Conservation (phyloP, 1,139 yeast species). For the Komagataea norvegica region DNA sequence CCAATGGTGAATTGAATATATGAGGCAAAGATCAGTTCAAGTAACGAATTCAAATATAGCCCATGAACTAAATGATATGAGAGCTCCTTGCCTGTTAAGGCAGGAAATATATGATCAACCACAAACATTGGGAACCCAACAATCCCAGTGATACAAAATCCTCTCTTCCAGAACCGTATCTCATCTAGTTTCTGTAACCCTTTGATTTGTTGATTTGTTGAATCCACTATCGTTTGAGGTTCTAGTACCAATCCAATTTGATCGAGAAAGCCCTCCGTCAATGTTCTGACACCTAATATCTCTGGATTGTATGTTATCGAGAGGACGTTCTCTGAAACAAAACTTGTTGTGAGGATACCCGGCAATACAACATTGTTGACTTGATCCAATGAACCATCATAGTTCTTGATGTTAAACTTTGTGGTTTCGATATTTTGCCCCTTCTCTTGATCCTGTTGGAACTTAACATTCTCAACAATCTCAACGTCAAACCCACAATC, state of each 20-base stretch:
- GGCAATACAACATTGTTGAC: not conserved
- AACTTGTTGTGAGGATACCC: slow-evolving; percentile 17
- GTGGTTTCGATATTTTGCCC: slow-evolving; percentile 23
- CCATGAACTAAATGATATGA: slow-evolving; percentile 42
- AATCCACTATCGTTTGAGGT: slow-evolving; percentile 34
- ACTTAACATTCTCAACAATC: slow-evolving; percentile 21
- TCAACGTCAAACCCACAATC: slow-evolving; percentile 72
- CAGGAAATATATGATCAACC: slow-evolving; percentile 45
- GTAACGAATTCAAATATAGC: slow-evolving; percentile 46
- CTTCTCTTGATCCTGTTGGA: not conserved
- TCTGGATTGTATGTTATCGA: slow-evolving; percentile 37
- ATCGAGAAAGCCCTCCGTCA: slow-evolving; percentile 36
- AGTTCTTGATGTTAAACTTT: slow-evolving; percentile 19
- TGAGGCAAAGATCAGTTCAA: slow-evolving; percentile 58
- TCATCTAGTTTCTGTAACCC: slow-evolving; percentile 68
- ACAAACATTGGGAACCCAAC: slow-evolving; percentile 64
- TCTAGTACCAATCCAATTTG: slow-evolving; percentile 23
- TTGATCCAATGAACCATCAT: slow-evolving; percentile 4
- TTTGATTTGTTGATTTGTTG: slow-evolving; percentile 46
- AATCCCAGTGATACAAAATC: slow-evolving; percentile 45
- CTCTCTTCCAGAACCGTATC: slow-evolving; percentile 61
- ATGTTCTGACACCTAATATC: slow-evolving; percentile 39
- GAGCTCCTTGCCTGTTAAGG: slow-evolving; percentile 27
- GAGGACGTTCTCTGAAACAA: slow-evolving; percentile 29
- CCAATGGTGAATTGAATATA: slow-evolving; percentile 68